These are phyloP conservation scores for Hydrangea macrophylla DNA, from an alignment of 148 eudicot genomes.

Conservation along the genomic window DNA sequence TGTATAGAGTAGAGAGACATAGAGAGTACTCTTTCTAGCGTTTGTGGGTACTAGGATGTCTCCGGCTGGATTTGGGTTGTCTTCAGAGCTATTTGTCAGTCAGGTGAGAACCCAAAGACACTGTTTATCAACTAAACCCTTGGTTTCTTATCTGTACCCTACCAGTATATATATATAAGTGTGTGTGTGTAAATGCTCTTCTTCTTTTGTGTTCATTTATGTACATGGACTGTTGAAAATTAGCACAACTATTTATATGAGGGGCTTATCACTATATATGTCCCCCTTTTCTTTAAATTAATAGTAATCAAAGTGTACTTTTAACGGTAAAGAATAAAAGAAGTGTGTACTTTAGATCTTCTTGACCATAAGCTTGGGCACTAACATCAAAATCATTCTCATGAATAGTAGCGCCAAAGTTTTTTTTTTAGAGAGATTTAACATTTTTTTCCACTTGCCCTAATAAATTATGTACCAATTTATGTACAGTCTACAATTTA, in stretches of 20 bases:
- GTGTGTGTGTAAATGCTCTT: too few relatives aligned
- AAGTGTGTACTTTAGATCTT: slow-evolving; percentile 3
- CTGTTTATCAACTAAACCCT: not conserved
- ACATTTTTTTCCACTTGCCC: not conserved
- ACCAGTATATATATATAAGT: not conserved
- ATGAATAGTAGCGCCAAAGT: not conserved
- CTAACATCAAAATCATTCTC: slow-evolving; percentile 4
- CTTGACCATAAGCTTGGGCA: slow-evolving; percentile 5
- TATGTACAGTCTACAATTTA: not conserved
- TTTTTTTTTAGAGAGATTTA: not conserved
- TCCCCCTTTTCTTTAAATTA: not conserved
- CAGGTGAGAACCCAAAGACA: slow-evolving; percentile 13
- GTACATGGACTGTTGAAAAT: not conserved
- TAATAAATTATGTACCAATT: not conserved
- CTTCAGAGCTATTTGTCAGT: slow-evolving; percentile 13
- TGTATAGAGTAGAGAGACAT: slow-evolving; percentile 25
- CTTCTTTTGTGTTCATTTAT: not conserved
- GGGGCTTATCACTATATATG: not conserved
- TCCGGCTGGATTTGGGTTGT: not conserved
- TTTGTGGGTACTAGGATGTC: not conserved
- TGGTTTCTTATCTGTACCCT: not conserved
- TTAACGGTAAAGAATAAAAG: too few relatives aligned
- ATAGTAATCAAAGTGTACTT: too few relatives aligned
- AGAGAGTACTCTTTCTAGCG: slow-evolving; percentile 1
- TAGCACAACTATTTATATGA: not conserved